Conservation (phyloP, 352 stramenopile genomes). For the Pythium sp. region DNA sequence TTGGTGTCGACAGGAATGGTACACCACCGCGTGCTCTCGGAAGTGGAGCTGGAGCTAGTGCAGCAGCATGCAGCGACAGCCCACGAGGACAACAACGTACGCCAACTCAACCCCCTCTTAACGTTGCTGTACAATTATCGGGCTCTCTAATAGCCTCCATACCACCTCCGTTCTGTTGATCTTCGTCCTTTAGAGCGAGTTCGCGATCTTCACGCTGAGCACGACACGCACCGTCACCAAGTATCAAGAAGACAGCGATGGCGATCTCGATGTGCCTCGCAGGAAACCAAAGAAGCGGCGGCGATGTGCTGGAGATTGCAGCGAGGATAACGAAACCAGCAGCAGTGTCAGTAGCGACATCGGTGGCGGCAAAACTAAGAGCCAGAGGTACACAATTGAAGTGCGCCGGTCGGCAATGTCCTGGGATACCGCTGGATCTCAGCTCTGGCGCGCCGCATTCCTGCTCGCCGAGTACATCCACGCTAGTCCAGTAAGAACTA, state of each 20-base stretch:
- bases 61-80: not conserved
- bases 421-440: constrained; percentile 36
- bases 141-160: not conserved
- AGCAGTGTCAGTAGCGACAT: not conserved
- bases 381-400: constrained; percentile 21
- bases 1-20: not conserved
- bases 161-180: not conserved
- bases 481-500: constrained; percentile 17
- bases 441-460: constrained; percentile 57
- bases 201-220: constrained; percentile 11
- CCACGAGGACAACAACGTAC: not conserved
- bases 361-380: not conserved
- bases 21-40: constrained; percentile 1
- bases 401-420: constrained; percentile 16
- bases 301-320: no score
- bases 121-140: not conserved
- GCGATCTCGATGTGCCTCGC: constrained; percentile 15
- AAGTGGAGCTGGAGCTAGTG: constrained; percentile 8
- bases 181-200: not conserved
- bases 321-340: not conserved
- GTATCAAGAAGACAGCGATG: constrained; percentile 14
- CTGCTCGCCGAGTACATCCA: constrained; percentile 53
- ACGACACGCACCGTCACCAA: not conserved
- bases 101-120: not conserved
- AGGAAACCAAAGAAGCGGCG: constrained; percentile 2